Evolutionary conservation across 345 rosid species (phyloP).

Genomic region (Rhizophora apiculata): DNA sequence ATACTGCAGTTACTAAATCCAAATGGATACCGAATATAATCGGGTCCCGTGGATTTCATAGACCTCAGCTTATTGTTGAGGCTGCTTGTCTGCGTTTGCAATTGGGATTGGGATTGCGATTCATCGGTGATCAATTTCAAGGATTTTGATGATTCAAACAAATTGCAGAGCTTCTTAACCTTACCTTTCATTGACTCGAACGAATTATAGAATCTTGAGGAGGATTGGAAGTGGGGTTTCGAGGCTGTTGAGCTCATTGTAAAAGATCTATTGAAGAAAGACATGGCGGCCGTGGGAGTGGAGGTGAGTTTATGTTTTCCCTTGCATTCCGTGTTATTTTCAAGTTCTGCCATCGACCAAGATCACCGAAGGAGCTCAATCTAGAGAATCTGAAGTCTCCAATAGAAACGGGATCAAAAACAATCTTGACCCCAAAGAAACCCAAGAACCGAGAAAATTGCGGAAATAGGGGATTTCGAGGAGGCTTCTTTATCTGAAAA

Average conservation of each 20-base stretch:
- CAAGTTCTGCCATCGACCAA: constrained; percentile 48
- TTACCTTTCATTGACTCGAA: constrained; percentile 64
- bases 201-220: constrained; percentile 50
- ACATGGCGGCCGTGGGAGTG: not conserved
- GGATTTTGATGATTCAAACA: constrained; percentile 50
- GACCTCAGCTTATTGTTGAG: constrained; percentile 23
- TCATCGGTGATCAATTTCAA: constrained; percentile 3
- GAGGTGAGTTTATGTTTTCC: constrained; percentile 32
- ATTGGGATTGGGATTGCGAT: constrained; percentile 4
- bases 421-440: not conserved
- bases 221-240: constrained; percentile 35
- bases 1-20: constrained; percentile 28
- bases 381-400: not conserved
- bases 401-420: not conserved
- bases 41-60: constrained; percentile 23
- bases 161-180: constrained; percentile 58
- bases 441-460: not conserved
- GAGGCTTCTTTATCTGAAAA: too few species aligned
- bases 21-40: constrained; percentile 22
- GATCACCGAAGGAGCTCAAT: constrained; percentile 17
- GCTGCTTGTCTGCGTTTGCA: not conserved
- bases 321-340: constrained; percentile 28
- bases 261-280: constrained; percentile 50
- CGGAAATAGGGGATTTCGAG: too few species aligned
- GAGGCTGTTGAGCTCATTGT: constrained; percentile 38